These are phyloP conservation scores for Mortierella sp. DNA, from an alignment of 371 early-diverging fungal genomes.

Conservation along the genomic window DNA sequence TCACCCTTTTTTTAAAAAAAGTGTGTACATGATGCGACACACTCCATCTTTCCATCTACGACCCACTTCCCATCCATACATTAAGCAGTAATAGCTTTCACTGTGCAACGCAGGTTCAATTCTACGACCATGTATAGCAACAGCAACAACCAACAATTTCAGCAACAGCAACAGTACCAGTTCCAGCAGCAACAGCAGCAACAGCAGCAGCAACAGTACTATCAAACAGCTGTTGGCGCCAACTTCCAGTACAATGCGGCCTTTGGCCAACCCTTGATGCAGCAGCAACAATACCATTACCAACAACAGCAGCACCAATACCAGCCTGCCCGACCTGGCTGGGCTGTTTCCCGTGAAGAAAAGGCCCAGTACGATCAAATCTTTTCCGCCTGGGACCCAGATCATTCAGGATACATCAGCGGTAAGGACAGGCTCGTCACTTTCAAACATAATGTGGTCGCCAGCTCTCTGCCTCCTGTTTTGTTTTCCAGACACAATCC, in stretches of 20 bases:
- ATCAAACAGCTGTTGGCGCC: slow-evolving; percentile 42
- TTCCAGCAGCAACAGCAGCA: slow-evolving; percentile 37
- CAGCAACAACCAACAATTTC: slow-evolving; percentile 9
- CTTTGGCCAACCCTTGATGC: slow-evolving; percentile 40
- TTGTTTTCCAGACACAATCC: neutral
- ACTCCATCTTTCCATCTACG: neutral
- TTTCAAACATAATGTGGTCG: neutral
- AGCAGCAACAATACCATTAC: slow-evolving; percentile 46
- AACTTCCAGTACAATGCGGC: slow-evolving; percentile 52
- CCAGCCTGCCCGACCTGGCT: slow-evolving; percentile 61
- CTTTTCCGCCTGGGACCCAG: slow-evolving; percentile 91
- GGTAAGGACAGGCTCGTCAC: slow-evolving; percentile 56
- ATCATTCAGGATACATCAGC: slow-evolving; percentile 80
- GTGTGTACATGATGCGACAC: neutral
- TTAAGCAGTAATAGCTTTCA: neutral
- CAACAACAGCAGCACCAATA: slow-evolving; percentile 40
- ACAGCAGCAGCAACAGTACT: slow-evolving; percentile 44
- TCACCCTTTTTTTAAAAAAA: too few species aligned
- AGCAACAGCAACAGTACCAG: slow-evolving; percentile 26
- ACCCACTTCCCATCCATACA: neutral
- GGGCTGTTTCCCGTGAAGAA: slow-evolving; percentile 89
- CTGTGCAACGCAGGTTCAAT: neutral
- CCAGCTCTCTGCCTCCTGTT: too few species aligned
- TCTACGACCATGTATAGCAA: slow-evolving; percentile 24
- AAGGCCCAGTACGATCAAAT: slow-evolving; percentile 85